phyloP scores from a whole-genome alignment of 768 basidiomycete species.

The Hebeloma cylindrosporum region DNA sequence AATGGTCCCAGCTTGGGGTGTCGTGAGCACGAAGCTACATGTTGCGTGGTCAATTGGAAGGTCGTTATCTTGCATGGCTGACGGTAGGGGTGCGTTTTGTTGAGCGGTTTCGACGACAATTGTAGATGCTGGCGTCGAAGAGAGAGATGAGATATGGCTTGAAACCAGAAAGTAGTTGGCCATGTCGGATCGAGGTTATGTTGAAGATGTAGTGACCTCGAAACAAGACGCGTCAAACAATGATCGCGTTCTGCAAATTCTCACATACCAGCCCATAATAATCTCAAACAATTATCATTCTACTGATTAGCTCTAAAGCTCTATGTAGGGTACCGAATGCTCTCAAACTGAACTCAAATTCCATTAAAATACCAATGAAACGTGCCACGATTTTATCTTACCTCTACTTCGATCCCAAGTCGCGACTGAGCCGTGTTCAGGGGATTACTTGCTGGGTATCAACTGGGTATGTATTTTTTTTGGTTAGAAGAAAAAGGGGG shows the following conservation, averaged over 20 bases:
- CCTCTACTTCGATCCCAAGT: too few species aligned
- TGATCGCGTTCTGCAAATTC: constrained; percentile 25
- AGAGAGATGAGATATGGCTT: constrained; percentile 65
- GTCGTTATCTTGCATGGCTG: constrained; percentile 41
- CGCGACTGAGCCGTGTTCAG: too few species aligned
- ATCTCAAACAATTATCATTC: too few species aligned
- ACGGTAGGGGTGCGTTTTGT: constrained; percentile 49
- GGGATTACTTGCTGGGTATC: too few species aligned
- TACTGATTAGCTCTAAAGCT: too few species aligned
- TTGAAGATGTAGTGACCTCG: constrained; percentile 7
- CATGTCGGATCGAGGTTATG: constrained; percentile 21
- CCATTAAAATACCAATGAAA: too few species aligned
- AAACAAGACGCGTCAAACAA: constrained; percentile 25
- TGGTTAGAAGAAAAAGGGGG: too few species aligned
- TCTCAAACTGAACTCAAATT: too few species aligned
- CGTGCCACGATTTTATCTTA: too few species aligned
- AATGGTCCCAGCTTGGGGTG: constrained; percentile 60
- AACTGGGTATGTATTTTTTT: too few species aligned
- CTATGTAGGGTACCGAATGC: too few species aligned
- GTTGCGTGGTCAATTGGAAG: constrained; percentile 73
- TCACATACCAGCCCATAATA: constrained; percentile 16
- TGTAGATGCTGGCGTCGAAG: constrained; percentile 49
- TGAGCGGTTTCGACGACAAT: constrained; percentile 60
- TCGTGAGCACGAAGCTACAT: constrained; percentile 56
- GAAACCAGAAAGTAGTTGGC: constrained; percentile 49